phyloP scores from a whole-genome alignment of 176 grass and related monocot genomes.

The Lolium rigidum region DNA sequence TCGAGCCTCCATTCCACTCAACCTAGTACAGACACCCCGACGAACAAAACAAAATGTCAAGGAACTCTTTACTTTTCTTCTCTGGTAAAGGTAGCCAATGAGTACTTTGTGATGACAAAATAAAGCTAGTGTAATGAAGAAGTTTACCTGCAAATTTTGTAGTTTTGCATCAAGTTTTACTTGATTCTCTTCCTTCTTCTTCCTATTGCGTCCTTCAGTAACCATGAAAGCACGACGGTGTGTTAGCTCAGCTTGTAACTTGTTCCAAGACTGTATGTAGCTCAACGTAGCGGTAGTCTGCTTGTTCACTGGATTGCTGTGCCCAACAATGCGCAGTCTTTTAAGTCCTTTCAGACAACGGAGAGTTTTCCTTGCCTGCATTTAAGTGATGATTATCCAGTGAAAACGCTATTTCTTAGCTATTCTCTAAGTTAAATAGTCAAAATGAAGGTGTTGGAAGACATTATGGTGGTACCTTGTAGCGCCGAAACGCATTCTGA shows the following conservation, averaged over 20 bases:
- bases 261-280: conserved; percentile 87
- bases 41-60: not conserved
- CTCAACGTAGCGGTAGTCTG: conserved; percentile 74
- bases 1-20: conserved; percentile 86
- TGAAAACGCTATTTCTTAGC: not conserved
- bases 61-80: not conserved
- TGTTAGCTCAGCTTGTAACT: conserved; percentile 84
- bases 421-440: not conserved
- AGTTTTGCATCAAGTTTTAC: conserved; percentile 88
- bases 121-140: not conserved
- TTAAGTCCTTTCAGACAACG: conserved; percentile 70
- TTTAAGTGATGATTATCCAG: not conserved
- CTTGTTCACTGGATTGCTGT: conserved; percentile 72
- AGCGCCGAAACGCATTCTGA: conserved; percentile 73
- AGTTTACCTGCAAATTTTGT: conserved; percentile 82
- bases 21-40: conserved; percentile 54
- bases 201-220: conserved; percentile 81
- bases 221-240: conserved; percentile 85
- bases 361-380: conserved; percentile 85
- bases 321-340: conserved; percentile 58
- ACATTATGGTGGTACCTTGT: conserved; percentile 52
- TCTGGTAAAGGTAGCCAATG: not conserved
- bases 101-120: not conserved
- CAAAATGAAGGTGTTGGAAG: not conserved
- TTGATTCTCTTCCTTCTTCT: conserved; percentile 91